These are phyloP conservation scores for Cerrena zonata DNA, from an alignment of 1,284 basidiomycete species.

Conservation along the genomic window DNA sequence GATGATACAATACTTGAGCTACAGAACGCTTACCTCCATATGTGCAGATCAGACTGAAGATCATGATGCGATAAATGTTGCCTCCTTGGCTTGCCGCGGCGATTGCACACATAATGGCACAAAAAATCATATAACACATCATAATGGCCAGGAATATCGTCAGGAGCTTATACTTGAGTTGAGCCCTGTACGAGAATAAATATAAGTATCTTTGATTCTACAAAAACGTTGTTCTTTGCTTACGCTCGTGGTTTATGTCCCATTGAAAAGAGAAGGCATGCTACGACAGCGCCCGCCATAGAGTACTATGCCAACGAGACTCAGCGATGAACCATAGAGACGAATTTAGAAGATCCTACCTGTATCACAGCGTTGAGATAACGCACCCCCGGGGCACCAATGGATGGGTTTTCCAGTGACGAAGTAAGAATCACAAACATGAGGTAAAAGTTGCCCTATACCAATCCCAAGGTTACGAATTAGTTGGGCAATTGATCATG, in stretches of 20 bases:
- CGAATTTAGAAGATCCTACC: conserved; percentile 35
- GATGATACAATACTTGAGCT: background rate
- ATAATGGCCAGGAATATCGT: conserved; percentile 74
- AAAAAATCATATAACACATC: conserved; percentile 77
- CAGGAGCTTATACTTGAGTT: conserved; percentile 81
- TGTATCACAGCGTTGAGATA: conserved; percentile 78
- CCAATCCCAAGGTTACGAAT: too few species aligned
- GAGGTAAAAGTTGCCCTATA: conserved; percentile 86
- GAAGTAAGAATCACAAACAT: conserved; percentile 94
- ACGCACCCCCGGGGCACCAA: conserved; percentile 64
- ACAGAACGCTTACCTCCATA: conserved; percentile 65
- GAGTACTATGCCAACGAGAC: conserved; percentile 54
- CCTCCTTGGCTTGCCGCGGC: conserved; percentile 63
- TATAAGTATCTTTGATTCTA: background rate
- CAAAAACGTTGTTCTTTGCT: conserved; percentile 21
- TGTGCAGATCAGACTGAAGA: conserved; percentile 81
- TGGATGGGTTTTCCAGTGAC: conserved; percentile 75
- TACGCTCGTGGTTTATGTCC: conserved; percentile 90
- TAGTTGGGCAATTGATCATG: too few species aligned
- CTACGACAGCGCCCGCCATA: conserved; percentile 79
- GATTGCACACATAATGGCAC: conserved; percentile 71
- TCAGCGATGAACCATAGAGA: background rate
- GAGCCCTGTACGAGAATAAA: conserved; percentile 49
- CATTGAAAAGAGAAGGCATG: conserved; percentile 93
- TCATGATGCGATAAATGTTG: conserved; percentile 66